Evolutionary conservation across 2,329 filamentous ascomycete species (phyloP), one percentile per base, ranked within the genome.

Genomic region (Acephala macrosclerotiorum): DNA sequence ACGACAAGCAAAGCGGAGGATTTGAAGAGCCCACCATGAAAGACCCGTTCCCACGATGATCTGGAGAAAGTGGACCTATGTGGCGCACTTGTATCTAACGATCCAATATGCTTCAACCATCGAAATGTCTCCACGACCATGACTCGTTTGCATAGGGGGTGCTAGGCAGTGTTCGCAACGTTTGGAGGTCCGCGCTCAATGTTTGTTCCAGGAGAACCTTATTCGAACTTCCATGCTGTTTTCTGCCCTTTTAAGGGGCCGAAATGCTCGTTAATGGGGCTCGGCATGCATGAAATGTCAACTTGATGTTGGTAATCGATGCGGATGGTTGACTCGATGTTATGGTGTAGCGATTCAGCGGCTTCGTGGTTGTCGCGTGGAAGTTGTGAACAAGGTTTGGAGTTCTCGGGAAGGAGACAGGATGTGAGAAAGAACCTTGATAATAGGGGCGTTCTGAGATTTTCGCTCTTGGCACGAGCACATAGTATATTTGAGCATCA

Each of bases 141-240:
- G 45, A 49, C 45, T 49, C 45, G 45, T 49, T 22, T 18, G 18
- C 22, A 49, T 16, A 16, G 12, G 18, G 45, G 18, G 22, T n/a
- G n/a, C n/a, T n/a, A n/a, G n/a, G n/a, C n/a, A 25, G 18, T 2
- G 20, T 49, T 22, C 20, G 45, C 20, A 49, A 49, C 2, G 45
- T 4, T 18, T 3, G 20, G 8, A 49, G 18, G 18, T 20, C 45
- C 18, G 45, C 20, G 45, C 20, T 22, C 8, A 18, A 25, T 4
- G 18, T 20, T 20, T 49, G 45, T 49, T 49, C 45, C 45, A 49
- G 45, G 18, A 49, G 18, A 49, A 49, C 45, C 45, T 49, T 49
- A 49, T 49, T 22, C 20, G 18, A 4, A 49, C 20, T 8, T 49
- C 2, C 18, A 49, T 8, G 22, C 45, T 49, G n/a, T 49, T 49